Percentiles rank a stretch among this genome's conserved stretches.
Evolutionary conservation across 192 early-diverging fungal genomes (phyloP).

Genomic region (Podila horticola): DNA sequence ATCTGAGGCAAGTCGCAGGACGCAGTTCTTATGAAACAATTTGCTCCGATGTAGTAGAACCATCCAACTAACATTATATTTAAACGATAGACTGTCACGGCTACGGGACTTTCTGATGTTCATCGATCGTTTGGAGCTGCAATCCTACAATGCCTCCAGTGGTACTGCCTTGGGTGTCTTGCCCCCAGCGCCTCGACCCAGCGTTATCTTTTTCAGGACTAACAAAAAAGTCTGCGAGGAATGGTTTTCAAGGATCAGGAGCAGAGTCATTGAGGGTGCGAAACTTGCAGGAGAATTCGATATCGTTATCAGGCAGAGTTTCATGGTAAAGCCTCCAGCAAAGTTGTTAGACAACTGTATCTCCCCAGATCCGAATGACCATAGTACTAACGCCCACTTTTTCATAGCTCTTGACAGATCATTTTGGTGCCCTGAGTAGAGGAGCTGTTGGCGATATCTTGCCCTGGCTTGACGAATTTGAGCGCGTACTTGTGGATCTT

Average conservation of each 20-base stretch:
- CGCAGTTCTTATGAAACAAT: not conserved
- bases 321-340: constrained; percentile 31
- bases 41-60: not conserved
- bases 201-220: constrained; percentile 74
- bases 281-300: constrained; percentile 56
- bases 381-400: not conserved
- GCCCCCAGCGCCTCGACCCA: constrained; percentile 70
- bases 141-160: constrained; percentile 70
- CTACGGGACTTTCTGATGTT: constrained; percentile 62
- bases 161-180: constrained; percentile 65
- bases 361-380: too few relatives aligned
- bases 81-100: constrained; percentile 15
- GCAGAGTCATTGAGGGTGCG: constrained; percentile 60
- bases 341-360: too few relatives aligned
- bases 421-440: constrained; percentile 35
- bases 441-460: constrained; percentile 41
- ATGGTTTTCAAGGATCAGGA: constrained; percentile 76
- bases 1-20: not conserved
- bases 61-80: not conserved
- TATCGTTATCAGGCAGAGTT: constrained; percentile 51
- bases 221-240: constrained; percentile 82
- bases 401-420: constrained; percentile 36
- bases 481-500: constrained; percentile 43
- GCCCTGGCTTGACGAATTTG: constrained; percentile 51
- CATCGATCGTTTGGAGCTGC: constrained; percentile 79